These are phyloP conservation scores for Coemansia sp. DNA, from an alignment of 192 early-diverging fungal genomes.

Conservation along the genomic window DNA sequence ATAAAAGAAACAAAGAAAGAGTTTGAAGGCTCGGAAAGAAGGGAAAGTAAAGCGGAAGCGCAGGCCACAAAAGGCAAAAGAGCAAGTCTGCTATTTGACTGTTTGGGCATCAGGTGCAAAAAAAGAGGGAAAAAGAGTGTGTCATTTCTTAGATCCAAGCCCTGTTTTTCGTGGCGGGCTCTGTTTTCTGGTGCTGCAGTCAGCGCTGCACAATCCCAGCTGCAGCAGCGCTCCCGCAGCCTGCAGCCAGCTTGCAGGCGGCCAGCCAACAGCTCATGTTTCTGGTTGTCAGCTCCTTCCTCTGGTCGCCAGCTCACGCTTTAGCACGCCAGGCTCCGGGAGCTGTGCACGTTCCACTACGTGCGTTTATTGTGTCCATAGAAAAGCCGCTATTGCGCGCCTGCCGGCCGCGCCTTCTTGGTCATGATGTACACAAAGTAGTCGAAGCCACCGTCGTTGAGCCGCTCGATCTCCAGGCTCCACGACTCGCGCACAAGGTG, in stretches of 20 bases:
- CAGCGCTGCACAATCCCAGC: not conserved
- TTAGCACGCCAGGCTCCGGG: not conserved
- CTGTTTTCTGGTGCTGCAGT: not conserved
- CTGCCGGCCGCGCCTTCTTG: conserved; percentile 35
- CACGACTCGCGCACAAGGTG: conserved; percentile 68
- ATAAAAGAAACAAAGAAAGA: conserved; percentile 4
- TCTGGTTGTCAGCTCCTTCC: too few relatives aligned
- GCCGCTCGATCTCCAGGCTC: conserved; percentile 63
- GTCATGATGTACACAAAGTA: conserved; percentile 71
- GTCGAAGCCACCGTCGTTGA: conserved; percentile 72
- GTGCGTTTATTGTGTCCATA: not conserved
- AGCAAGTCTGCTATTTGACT: not conserved
- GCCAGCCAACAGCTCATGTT: not conserved
- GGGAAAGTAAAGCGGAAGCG: not conserved
- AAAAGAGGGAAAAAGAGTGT: too few relatives aligned
- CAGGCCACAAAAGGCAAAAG: not conserved
- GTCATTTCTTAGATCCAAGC: too few relatives aligned
- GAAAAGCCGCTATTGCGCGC: not conserved
- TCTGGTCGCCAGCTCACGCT: not conserved
- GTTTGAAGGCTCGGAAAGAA: not conserved
- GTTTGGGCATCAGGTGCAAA: not conserved
- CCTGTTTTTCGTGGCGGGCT: conserved; percentile 8
- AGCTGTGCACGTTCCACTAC: not conserved
- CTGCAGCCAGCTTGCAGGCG: not conserved
- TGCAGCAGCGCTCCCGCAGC: not conserved